Percentiles rank a stretch among this genome's conserved stretches.
Conservation (phyloP, 768 basidiomycete species). For the Xanthoconium stramineum region DNA sequence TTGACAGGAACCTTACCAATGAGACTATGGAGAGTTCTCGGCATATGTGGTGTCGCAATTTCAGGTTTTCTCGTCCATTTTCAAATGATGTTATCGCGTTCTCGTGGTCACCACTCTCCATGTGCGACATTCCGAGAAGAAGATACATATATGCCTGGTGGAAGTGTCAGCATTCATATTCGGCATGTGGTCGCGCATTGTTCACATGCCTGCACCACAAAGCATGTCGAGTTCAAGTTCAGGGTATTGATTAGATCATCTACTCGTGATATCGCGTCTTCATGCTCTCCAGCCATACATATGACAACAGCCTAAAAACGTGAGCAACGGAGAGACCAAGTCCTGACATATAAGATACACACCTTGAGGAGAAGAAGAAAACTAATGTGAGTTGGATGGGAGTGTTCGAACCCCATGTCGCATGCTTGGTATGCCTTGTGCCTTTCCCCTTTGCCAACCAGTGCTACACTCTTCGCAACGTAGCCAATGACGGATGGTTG, state of each 20-base stretch:
- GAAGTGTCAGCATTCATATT: not conserved
- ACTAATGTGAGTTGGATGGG: not conserved
- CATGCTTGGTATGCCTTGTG: not conserved
- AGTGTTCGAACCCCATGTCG: conserved; percentile 1
- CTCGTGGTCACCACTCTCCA: not conserved
- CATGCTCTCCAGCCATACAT: not conserved
- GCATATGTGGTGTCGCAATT: not conserved
- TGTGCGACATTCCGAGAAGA: not conserved
- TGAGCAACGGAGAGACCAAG: not conserved
- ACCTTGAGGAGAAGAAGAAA: conserved; percentile 7
- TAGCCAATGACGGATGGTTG: not conserved
- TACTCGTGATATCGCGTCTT: not conserved
- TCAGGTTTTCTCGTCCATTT: not conserved
- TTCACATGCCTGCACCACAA: not conserved
- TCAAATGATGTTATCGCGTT: not conserved
- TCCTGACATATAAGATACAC: not conserved
- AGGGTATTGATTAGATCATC: not conserved
- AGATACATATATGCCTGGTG: conserved; percentile 2
- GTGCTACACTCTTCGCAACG: not conserved
- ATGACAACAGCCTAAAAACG: not conserved
- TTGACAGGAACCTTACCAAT: not conserved
- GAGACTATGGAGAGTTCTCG: not conserved
- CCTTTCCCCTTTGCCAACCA: not conserved
- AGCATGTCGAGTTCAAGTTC: not conserved
- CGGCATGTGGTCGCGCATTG: not conserved